A percentile compares a stretch with the other conserved stretches of the same genome.
These are phyloP conservation scores for Boletellus sp. DNA, from an alignment of 768 basidiomycete genomes.

Conservation along the genomic window DNA sequence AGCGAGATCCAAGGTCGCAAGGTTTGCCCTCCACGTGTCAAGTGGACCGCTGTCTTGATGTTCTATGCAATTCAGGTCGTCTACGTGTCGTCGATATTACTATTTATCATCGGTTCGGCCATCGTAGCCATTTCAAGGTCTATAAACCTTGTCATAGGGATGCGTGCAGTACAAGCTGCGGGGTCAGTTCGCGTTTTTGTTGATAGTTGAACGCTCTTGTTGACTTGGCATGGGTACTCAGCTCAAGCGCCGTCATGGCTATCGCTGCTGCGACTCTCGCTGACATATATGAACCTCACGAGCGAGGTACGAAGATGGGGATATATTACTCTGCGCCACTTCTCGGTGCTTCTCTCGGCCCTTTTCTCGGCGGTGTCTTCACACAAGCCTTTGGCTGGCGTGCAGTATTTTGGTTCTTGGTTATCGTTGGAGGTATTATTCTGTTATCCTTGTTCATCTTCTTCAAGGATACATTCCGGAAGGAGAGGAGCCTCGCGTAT, in stretches of 20 bases:
- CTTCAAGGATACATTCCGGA: slow-evolving; percentile 81
- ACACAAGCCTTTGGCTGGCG: slow-evolving; percentile 74
- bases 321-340: slow-evolving; percentile 79
- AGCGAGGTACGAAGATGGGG: slow-evolving; percentile 80
- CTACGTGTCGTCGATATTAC: slow-evolving; percentile 49
- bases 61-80: slow-evolving; percentile 39
- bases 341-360: slow-evolving; percentile 64
- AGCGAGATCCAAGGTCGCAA: slow-evolving; percentile 78
- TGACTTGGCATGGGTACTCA: slow-evolving; percentile 18
- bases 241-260: slow-evolving; percentile 63
- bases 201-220: neutral
- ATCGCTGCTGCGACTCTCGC: slow-evolving; percentile 78
- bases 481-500: slow-evolving; percentile 78
- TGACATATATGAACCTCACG: slow-evolving; percentile 74
- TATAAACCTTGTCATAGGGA: slow-evolving; percentile 59
- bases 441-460: slow-evolving; percentile 55
- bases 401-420: slow-evolving; percentile 80
- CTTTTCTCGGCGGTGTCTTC: slow-evolving; percentile 66
- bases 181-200: slow-evolving; percentile 39
- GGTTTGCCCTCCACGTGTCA: slow-evolving; percentile 30
- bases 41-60: neutral
- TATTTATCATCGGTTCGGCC: slow-evolving; percentile 56
- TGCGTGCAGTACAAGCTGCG: slow-evolving; percentile 61
- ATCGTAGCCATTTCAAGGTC: slow-evolving; percentile 55
- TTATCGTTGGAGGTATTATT: slow-evolving; percentile 53